phyloP scores from a whole-genome alignment of 2,329 filamentous ascomycete species.

The Dothidotthia symphoricarpi region DNA sequence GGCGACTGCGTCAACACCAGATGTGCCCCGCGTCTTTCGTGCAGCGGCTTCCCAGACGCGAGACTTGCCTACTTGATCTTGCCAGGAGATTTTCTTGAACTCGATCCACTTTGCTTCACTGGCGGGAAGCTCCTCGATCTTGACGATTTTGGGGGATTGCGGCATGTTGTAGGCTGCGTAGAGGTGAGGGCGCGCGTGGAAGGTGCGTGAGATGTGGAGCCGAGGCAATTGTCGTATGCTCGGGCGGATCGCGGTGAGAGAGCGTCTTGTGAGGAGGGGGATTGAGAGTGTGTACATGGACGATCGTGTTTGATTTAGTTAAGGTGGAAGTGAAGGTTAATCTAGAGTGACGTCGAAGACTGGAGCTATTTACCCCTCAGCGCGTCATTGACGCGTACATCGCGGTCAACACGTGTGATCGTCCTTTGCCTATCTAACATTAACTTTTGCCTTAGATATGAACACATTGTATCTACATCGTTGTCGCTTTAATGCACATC shows the following conservation, averaged over 20 bases:
- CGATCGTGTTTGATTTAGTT: not conserved
- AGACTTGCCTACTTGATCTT: slow-evolving; percentile 46
- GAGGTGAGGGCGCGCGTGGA: slow-evolving; percentile 12
- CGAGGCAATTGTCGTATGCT: not conserved
- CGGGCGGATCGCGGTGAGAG: not conserved
- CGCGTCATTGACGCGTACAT: slow-evolving; percentile 7
- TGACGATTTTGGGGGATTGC: slow-evolving; percentile 28
- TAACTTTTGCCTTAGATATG: too few relatives aligned
- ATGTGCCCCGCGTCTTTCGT: slow-evolving; percentile 53
- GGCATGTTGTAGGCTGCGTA: slow-evolving; percentile 36
- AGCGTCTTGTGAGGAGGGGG: not conserved
- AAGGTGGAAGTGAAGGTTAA: not conserved
- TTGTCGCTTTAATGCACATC: too few relatives aligned
- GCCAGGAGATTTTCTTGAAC: slow-evolving; percentile 55
- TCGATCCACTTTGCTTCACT: slow-evolving; percentile 58
- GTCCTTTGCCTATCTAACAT: too few relatives aligned
- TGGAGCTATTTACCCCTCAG: slow-evolving; percentile 3
- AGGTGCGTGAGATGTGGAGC: slow-evolving; percentile 3
- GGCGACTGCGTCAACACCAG: slow-evolving; percentile 60
- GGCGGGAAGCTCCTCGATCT: slow-evolving; percentile 50
- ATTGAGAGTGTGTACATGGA: slow-evolving; percentile 8
- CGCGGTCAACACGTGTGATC: not conserved
- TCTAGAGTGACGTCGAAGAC: slow-evolving; percentile 7
- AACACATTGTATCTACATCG: too few relatives aligned
- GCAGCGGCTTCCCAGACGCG: slow-evolving; percentile 53